Base-by-base conservation (phyloP, 1,139 yeast genomes). In the Suzukiozyma palmioleophila region DNA sequence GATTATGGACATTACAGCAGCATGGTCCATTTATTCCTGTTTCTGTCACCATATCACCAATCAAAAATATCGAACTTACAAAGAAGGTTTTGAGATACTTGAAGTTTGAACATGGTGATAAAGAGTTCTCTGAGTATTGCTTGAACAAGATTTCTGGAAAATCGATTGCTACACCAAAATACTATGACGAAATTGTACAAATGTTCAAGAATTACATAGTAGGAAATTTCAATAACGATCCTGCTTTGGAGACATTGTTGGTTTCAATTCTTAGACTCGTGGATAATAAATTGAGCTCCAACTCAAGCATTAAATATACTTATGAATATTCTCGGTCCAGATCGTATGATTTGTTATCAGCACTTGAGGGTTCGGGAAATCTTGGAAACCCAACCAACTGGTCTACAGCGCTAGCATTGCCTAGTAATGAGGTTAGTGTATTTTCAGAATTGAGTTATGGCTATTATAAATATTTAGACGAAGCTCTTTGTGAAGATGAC, bases 151-250 rank as follows among this genome's bases (percentile, higher is more conserved):
- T 59, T 21, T 33, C 42, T n/a, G 61, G 58, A 26, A 44, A 40
- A 16, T 16, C 24, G 12, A 12, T 42, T 27, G 16, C 21, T 13
- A 26, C 40, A n/a, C 69, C 73, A 2, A 39, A 39, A n/a, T 45
- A 52, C 39, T 71, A 64, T 43, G 48, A 56, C 0, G 64, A 62
- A 2, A 57, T 72, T 2, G 54, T 79, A 11, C 61, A 55, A 18
- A 49, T 79, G 39, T 53, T 80, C 42, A 74, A 69, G 43, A 72
- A 73, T 32, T 80, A 73, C 48, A 65, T 75, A 10, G 66, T 72
- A 12, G 80, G 77, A 0, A 76, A 77, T 37, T 51, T 75, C 30
- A 49, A 57, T 8, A 67, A 74, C 47, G 69, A 73, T 33, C 64
- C 62, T 3, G 61, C 62, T 3, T 51, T 64, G 25, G 66, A 66